Evolutionary conservation across 2,329 filamentous ascomycete species (phyloP).

Genomic region (Calonectria honghensis): DNA sequence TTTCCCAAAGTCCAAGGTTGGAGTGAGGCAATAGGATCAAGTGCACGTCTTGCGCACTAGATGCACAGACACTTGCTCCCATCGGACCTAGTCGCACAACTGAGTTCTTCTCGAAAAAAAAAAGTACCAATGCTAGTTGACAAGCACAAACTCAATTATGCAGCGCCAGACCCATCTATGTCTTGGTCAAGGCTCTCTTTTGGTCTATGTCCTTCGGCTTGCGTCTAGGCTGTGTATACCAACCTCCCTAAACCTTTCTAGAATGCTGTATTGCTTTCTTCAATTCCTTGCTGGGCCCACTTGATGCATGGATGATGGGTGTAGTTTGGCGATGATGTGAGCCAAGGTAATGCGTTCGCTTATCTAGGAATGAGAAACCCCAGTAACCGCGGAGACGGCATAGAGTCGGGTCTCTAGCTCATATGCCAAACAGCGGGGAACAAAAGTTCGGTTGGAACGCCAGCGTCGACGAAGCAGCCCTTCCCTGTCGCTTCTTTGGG

Average conservation of each 20-base stretch:
- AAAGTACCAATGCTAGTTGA: background rate
- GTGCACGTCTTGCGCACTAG: background rate
- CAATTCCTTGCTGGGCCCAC: background rate
- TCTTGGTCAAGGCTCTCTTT: background rate
- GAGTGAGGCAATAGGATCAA: background rate
- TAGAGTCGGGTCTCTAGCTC: background rate
- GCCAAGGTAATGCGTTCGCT: background rate
- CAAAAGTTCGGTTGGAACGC: background rate
- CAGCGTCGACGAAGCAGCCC: background rate
- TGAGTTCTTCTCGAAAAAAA: background rate
- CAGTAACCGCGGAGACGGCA: background rate
- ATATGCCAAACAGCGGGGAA: slow-evolving; percentile 1
- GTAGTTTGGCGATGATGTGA: background rate
- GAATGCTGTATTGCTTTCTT: background rate
- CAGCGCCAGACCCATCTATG: background rate
- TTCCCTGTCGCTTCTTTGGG: background rate
- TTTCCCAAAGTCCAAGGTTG: background rate
- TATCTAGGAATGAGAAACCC: background rate
- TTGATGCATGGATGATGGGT: background rate
- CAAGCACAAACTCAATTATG: background rate
- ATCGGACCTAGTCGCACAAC: background rate
- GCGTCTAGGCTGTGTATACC: background rate
- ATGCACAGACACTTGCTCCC: background rate
- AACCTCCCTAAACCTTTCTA: background rate
- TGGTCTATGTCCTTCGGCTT: background rate